A percentile compares a stretch with the other conserved stretches of the same genome.
Conservation (phyloP, 345 rosid genomes). For the Citrus inodora region DNA sequence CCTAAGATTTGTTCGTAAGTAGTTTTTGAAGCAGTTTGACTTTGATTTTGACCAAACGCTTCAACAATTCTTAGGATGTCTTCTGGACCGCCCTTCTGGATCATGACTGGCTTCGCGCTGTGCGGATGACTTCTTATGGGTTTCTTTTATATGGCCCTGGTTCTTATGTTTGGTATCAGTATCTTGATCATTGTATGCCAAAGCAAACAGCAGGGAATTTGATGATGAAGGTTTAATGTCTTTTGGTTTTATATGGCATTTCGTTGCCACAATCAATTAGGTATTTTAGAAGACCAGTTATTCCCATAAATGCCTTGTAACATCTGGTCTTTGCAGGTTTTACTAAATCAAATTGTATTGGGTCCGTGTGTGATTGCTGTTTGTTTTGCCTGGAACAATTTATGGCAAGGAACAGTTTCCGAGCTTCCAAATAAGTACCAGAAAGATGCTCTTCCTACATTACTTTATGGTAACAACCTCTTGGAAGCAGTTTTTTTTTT, state of each 20-base stretch:
- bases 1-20: neutral
- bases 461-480: conserved; percentile 57
- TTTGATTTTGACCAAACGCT: conserved; percentile 13
- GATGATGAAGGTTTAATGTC: conserved; percentile 57
- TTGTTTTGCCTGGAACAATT: conserved; percentile 88
- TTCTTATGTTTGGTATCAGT: conserved; percentile 82
- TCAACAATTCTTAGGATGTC: conserved; percentile 35
- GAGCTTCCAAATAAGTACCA: conserved; percentile 72
- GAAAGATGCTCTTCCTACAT: conserved; percentile 79
- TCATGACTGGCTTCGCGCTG: conserved; percentile 86
- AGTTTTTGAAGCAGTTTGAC: conserved; percentile 10
- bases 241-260: conserved; percentile 1
- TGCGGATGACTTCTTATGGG: conserved; percentile 90
- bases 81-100: conserved; percentile 37
- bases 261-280: neutral
- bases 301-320: neutral
- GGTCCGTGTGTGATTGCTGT: conserved; percentile 91
- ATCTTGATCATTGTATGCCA: conserved; percentile 75
- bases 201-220: conserved; percentile 56
- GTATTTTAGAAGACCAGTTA: conserved; percentile 1
- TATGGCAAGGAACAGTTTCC: conserved; percentile 75
- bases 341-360: conserved; percentile 80
- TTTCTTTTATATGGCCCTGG: conserved; percentile 91
- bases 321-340: conserved; percentile 47
- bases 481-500: neutral